A percentile compares a stretch with the other conserved stretches of the same genome.
phyloP scores from a whole-genome alignment of 768 basidiomycete species.

The Termitomyces sp. region DNA sequence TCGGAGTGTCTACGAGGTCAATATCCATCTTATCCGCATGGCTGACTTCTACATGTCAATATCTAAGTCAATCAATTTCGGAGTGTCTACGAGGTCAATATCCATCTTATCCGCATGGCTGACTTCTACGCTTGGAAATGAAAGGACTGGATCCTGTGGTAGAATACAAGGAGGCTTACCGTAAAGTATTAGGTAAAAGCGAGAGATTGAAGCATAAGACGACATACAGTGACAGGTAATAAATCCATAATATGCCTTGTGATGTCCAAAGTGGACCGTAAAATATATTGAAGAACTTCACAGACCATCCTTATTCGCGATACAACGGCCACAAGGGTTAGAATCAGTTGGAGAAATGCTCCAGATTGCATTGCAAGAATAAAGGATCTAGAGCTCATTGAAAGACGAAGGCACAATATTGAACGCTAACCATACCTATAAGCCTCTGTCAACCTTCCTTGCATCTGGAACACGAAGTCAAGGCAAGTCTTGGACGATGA shows the following conservation, averaged over 20 bases:
- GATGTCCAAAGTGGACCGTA: constrained; percentile 23
- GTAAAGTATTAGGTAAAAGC: background rate
- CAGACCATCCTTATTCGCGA: constrained; percentile 49
- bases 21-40: background rate
- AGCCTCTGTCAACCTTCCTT: constrained; percentile 25
- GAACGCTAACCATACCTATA: constrained; percentile 36
- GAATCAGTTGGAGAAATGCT: constrained; percentile 65
- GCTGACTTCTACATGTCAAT: background rate
- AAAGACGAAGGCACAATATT: background rate
- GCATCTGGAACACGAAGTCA: constrained; percentile 12
- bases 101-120: background rate
- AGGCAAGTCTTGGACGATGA: background rate
- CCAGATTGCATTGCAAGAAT: constrained; percentile 62
- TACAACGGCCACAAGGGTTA: constrained; percentile 55
- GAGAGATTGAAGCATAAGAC: background rate
- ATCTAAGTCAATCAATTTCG: background rate
- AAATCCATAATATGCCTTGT: constrained; percentile 22
- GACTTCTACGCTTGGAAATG: background rate
- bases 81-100: background rate
- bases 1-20: background rate
- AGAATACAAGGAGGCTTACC: background rate
- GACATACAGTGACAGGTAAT: constrained; percentile 25
- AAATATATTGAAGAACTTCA: constrained; percentile 35
- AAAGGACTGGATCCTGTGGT: background rate
- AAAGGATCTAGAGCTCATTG: constrained; percentile 43